Percentiles rank a stretch among this genome's conserved stretches.
phyloP scores from a whole-genome alignment of 148 eudicot species.

The Euryodendron excelsum region DNA sequence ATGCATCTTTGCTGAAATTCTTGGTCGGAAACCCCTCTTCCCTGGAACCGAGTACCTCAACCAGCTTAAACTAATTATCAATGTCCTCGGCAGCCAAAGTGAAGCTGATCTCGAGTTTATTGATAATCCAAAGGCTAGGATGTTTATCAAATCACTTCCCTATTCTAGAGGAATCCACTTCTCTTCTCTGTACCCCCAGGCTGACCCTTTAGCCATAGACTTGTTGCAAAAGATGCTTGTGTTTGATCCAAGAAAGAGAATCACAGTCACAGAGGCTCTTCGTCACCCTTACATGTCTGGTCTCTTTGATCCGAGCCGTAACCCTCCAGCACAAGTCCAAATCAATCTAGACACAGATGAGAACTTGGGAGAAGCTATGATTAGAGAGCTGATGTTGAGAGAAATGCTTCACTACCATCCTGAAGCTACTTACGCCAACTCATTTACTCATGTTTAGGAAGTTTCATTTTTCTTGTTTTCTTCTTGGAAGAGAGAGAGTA shows the following conservation, averaged over 20 bases:
- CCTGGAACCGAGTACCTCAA: constrained; percentile 26
- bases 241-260: constrained; percentile 23
- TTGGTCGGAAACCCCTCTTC: constrained; percentile 24
- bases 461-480: background rate
- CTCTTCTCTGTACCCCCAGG: constrained; percentile 19
- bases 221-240: constrained; percentile 22
- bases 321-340: constrained; percentile 22
- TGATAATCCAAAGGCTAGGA: constrained; percentile 18
- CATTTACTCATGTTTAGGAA: background rate
- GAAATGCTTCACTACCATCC: constrained; percentile 27
- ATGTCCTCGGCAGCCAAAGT: constrained; percentile 24
- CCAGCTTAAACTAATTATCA: constrained; percentile 23
- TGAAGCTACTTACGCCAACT: constrained; percentile 21
- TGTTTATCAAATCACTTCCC: constrained; percentile 22
- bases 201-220: constrained; percentile 23
- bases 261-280: constrained; percentile 23
- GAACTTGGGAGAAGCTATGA: constrained; percentile 26
- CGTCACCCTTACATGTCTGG: constrained; percentile 21
- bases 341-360: constrained; percentile 25
- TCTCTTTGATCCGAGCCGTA: constrained; percentile 17
- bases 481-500: background rate
- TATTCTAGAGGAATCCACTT: constrained; percentile 21
- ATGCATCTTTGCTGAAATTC: constrained; percentile 28
- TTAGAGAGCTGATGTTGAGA: constrained; percentile 22
- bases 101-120: constrained; percentile 16